Percentiles rank a stretch among this genome's conserved stretches.
Evolutionary conservation across 352 stramenopile species (phyloP).

Genomic region (Pythium grandisporangium): DNA sequence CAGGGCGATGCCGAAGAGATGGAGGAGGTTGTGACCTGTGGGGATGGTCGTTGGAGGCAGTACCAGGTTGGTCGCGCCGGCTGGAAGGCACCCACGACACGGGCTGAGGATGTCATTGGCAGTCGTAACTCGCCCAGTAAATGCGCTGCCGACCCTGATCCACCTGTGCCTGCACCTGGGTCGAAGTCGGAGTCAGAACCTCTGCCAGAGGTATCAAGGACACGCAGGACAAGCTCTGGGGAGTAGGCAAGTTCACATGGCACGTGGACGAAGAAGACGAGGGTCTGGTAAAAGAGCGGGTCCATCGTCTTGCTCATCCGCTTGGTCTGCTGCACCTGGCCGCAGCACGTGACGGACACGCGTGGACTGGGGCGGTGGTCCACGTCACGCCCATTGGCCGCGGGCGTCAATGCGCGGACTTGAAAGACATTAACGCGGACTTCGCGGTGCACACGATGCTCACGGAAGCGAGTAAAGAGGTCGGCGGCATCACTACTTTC

Average conservation of each 20-base stretch:
- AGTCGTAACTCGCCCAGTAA: constrained; percentile 40
- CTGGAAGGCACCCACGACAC: constrained; percentile 26
- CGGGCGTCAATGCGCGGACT: constrained; percentile 41
- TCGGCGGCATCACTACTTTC: too few relatives aligned
- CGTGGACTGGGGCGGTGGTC: constrained; percentile 62
- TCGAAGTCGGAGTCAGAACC: constrained; percentile 15
- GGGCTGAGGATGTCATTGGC: constrained; percentile 30
- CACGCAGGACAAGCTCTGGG: constrained; percentile 60
- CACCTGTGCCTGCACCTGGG: too few relatives aligned
- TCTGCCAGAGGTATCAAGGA: constrained; percentile 60
- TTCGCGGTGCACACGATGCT: constrained; percentile 39
- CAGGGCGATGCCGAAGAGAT: constrained; percentile 21
- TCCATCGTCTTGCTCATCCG: constrained; percentile 44
- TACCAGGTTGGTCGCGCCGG: constrained; percentile 48
- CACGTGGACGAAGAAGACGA: constrained; percentile 45
- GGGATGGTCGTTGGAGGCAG: constrained; percentile 14
- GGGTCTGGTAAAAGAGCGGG: constrained; percentile 77
- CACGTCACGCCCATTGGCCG: constrained; percentile 23
- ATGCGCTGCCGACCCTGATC: constrained; percentile 9
- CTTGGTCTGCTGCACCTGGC: constrained; percentile 39
- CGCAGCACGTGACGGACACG: constrained; percentile 68
- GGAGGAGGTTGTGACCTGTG: not conserved
- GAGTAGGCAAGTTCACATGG: constrained; percentile 44
- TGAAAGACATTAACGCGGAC: constrained; percentile 85
- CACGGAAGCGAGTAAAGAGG: constrained; percentile 40